Evolutionary conservation across 2,329 filamentous ascomycete species (phyloP).

Genomic region (Zasmidium citrigriseum): DNA sequence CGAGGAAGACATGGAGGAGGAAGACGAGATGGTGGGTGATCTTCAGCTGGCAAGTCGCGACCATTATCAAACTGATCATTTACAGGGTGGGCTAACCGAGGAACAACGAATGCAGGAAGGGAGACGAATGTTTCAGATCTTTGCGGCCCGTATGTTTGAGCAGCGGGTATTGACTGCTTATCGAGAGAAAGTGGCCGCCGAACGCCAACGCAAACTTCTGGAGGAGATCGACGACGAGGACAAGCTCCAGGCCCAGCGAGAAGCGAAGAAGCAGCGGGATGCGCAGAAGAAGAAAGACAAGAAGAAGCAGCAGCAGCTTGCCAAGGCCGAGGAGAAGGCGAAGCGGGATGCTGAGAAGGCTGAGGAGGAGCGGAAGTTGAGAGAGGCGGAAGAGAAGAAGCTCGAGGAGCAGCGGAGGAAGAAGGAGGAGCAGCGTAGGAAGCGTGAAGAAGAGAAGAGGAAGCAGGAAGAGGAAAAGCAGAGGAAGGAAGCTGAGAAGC

Average conservation of each 20-base stretch:
- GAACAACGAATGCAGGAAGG: conserved; percentile 99
- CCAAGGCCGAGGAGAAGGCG: conserved; percentile 86
- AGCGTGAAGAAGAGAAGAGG: conserved; percentile 86
- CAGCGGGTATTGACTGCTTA: conserved; percentile 96
- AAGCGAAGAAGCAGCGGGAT: conserved; percentile 90
- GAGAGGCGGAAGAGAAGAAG: conserved; percentile 75
- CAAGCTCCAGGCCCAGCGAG: conserved; percentile 72
- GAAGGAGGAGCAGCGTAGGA: conserved; percentile 87
- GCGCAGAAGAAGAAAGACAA: conserved; percentile 96
- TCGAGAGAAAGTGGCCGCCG: conserved; percentile 90
- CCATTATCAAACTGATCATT: conserved; percentile 40
- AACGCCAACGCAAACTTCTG: conserved; percentile 86
- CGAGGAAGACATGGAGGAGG: conserved; percentile 59
- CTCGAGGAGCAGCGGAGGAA: conserved; percentile 77
- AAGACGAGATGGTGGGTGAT: conserved; percentile 61
- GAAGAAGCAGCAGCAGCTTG: conserved; percentile 83
- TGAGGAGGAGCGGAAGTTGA: conserved; percentile 76
- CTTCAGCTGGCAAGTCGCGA: conserved; percentile 22
- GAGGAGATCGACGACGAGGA: conserved; percentile 89
- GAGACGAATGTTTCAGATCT: conserved; percentile 98
- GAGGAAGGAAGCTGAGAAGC: conserved; percentile 82
- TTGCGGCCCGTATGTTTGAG: conserved; percentile 98
- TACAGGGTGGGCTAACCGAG: conserved; percentile 91
- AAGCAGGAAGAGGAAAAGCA: conserved; percentile 85
- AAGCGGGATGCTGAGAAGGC: conserved; percentile 85